Conservation (phyloP, 768 basidiomycete species). For the Trametes cubensis region DNA sequence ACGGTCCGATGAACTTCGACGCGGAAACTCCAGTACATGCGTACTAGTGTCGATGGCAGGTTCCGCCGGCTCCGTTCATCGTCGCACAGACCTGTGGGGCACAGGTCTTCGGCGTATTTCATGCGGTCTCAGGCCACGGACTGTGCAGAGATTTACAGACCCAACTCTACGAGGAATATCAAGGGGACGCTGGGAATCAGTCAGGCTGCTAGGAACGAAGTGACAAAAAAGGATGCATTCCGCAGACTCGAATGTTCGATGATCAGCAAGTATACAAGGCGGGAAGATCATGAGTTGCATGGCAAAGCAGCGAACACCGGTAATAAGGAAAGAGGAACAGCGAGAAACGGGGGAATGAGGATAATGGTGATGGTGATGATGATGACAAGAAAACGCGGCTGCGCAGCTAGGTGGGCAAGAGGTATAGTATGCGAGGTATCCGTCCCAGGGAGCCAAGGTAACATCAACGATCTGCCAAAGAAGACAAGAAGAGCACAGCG, state of each 20-base stretch:
- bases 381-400: not conserved
- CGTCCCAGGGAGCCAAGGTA: constrained; percentile 19
- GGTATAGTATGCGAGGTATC: constrained; percentile 37
- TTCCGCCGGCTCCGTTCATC: no score
- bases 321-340: constrained; percentile 4
- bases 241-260: not conserved
- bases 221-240: constrained; percentile 4
- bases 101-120: no score
- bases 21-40: no score
- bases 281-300: constrained; percentile 7
- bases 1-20: no score
- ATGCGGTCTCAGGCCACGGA: no score
- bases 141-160: no score
- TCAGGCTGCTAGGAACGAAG: no score
- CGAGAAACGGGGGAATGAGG: not conserved
- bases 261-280: constrained; percentile 18
- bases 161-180: no score
- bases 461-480: constrained; percentile 1
- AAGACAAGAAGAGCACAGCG: not conserved
- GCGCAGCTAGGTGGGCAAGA: constrained; percentile 10
- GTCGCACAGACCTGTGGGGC: no score
- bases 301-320: constrained; percentile 2
- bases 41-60: no score
- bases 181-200: no score
- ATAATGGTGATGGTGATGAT: not conserved